A percentile compares a stretch with the other conserved stretches of the same genome.
Evolutionary conservation across 2,329 filamentous ascomycete species (phyloP).

Genomic region (Cadophora sp.): DNA sequence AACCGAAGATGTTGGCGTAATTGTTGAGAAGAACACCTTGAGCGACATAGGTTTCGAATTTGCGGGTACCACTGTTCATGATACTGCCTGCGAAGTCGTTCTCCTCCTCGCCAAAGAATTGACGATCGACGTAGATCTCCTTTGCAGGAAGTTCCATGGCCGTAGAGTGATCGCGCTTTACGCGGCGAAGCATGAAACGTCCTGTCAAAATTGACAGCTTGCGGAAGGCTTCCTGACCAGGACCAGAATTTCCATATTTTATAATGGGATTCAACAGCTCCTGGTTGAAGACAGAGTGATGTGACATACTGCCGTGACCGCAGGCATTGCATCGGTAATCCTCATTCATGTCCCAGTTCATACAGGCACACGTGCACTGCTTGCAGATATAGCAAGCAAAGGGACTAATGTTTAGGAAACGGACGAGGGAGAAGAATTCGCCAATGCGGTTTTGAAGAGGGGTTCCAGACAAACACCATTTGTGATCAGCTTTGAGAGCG

Average conservation of each 20-base stretch:
- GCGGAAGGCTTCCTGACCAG: constrained; percentile 73
- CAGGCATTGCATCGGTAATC: constrained; percentile 76
- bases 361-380: constrained; percentile 76
- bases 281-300: constrained; percentile 89
- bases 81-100: constrained; percentile 95
- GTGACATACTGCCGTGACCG: constrained; percentile 59
- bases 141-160: constrained; percentile 97
- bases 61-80: constrained; percentile 87
- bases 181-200: constrained; percentile 91
- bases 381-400: constrained; percentile 97
- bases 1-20: constrained; percentile 97
- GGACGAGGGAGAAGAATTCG: constrained; percentile 92
- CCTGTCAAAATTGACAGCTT: constrained; percentile 91
- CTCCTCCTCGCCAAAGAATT: constrained; percentile 96
- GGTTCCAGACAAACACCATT: constrained; percentile 95
- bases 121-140: constrained; percentile 87
- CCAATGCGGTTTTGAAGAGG: constrained; percentile 97
- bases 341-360: constrained; percentile 84
- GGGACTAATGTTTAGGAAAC: constrained; percentile 86
- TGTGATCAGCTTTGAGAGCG: constrained; percentile 83
- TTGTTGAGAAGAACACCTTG: constrained; percentile 95
- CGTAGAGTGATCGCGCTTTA: constrained; percentile 92
- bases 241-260: constrained; percentile 63
- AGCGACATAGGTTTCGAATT: constrained; percentile 95
- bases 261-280: constrained; percentile 88